phyloP scores from a whole-genome alignment of 345 rosid genomes.

The Crucihimalaya himalaica region DNA sequence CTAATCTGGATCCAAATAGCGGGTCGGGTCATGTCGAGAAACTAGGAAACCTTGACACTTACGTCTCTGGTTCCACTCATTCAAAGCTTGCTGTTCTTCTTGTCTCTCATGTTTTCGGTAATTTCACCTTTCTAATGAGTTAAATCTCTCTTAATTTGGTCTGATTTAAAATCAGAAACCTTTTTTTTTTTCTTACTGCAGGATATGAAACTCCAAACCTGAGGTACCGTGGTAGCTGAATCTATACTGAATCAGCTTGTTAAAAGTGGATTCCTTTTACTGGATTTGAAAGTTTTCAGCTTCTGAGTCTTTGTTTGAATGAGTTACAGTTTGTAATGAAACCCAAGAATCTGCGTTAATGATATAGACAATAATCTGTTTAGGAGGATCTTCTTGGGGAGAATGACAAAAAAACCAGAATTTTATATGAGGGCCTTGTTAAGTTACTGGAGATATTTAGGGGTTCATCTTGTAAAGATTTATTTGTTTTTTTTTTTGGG shows the following conservation, averaged over 20 bases:
- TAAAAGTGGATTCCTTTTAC: background rate
- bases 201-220: constrained; percentile 85
- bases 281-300: background rate
- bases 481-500: too few relatives aligned
- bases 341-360: too few relatives aligned
- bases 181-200: constrained; percentile 43
- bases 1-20: constrained; percentile 48
- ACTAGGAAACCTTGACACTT: constrained; percentile 61
- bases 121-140: background rate
- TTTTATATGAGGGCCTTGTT: too few relatives aligned
- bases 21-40: constrained; percentile 66
- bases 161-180: background rate
- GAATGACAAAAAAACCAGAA: too few relatives aligned
- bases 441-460: too few relatives aligned
- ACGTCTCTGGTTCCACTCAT: constrained; percentile 58
- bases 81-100: constrained; percentile 66
- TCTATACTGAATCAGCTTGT: background rate
- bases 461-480: too few relatives aligned
- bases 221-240: constrained; percentile 45
- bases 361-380: too few relatives aligned
- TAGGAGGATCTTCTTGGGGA: too few relatives aligned
- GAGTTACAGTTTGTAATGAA: background rate
- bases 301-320: background rate
- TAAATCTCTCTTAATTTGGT: background rate
- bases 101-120: constrained; percentile 67